Evolutionary conservation across 495 filamentous ascomycete genomes (phyloP).

Genomic region (Bathelium albidoporum): DNA sequence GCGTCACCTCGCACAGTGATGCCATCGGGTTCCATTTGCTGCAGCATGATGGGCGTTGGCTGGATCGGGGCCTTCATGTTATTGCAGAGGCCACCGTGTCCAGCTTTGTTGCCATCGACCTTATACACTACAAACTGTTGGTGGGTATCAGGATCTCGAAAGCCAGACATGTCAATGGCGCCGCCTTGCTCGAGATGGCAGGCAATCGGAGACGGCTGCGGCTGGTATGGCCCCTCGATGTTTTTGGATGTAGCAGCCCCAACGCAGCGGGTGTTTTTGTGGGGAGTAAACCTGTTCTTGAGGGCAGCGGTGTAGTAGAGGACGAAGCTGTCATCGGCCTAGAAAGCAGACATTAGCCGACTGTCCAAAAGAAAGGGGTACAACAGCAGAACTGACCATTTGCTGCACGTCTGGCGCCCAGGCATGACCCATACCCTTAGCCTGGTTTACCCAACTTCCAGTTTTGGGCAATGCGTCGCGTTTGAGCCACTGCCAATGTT

Average conservation of each 20-base stretch:
- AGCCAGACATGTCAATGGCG: slow-evolving; percentile 33
- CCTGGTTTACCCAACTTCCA: not conserved
- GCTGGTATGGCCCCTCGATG: slow-evolving; percentile 17
- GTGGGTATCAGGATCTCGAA: not conserved
- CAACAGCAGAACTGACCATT: not conserved
- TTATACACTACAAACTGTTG: slow-evolving; percentile 1
- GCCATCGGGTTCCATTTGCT: slow-evolving; percentile 16
- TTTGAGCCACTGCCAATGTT: not conserved
- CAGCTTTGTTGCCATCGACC: slow-evolving; percentile 43
- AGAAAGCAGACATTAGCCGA: not conserved
- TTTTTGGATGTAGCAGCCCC: slow-evolving; percentile 16
- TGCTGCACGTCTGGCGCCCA: not conserved
- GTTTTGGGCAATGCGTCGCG: not conserved
- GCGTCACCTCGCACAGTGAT: slow-evolving; percentile 9
- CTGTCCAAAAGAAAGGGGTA: not conserved
- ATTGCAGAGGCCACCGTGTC: slow-evolving; percentile 20
- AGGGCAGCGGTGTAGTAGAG: not conserved
- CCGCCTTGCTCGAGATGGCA: slow-evolving; percentile 10
- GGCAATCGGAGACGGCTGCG: slow-evolving; percentile 11
- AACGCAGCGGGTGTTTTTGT: slow-evolving; percentile 17
- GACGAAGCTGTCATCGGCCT: not conserved
- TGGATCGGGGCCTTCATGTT: slow-evolving; percentile 19
- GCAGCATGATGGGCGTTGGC: slow-evolving; percentile 22
- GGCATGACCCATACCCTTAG: not conserved
- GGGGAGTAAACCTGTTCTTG: not conserved